Conservation (phyloP, 2,329 filamentous ascomycete species). For the Elsinoe perseae region DNA sequence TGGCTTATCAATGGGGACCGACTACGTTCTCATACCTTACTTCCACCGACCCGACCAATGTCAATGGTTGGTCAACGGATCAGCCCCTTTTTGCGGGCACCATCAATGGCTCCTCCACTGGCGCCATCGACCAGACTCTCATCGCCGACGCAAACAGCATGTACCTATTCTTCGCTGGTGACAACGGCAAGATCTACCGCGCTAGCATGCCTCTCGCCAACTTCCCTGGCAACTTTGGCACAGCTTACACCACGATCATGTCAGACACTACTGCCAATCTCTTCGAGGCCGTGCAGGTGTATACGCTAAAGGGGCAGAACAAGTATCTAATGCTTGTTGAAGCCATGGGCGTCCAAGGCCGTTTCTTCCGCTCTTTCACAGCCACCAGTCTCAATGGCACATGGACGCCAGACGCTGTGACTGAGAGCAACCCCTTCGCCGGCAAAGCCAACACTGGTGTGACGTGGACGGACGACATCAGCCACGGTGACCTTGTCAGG, state of each 20-base stretch:
- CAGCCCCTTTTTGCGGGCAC: conserved; percentile 51
- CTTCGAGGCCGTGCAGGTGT: conserved; percentile 61
- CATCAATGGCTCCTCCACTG: conserved; percentile 46
- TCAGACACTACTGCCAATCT: conserved; percentile 50
- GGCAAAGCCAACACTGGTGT: conserved; percentile 58
- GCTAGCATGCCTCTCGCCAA: conserved; percentile 54
- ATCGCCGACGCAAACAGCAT: conserved; percentile 55
- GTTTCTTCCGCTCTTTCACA: conserved; percentile 62
- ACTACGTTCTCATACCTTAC: conserved; percentile 55
- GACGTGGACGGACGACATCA: conserved; percentile 60
- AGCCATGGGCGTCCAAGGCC: conserved; percentile 48
- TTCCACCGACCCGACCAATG: conserved; percentile 49
- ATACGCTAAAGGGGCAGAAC: conserved; percentile 48
- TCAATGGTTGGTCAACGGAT: conserved; percentile 49
- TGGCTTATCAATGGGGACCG: conserved; percentile 58
- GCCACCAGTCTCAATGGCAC: conserved; percentile 48
- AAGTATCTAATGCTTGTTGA: conserved; percentile 64
- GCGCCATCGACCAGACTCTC: conserved; percentile 55
- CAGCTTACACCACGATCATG: conserved; percentile 42
- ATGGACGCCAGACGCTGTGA: conserved; percentile 53
- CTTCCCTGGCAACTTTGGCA: conserved; percentile 56
- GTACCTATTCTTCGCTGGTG: conserved; percentile 61
- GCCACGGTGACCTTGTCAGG: conserved; percentile 56
- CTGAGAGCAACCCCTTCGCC: conserved; percentile 55
- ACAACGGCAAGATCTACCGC: conserved; percentile 60